Percentiles rank a stretch among this genome's conserved stretches.
phyloP scores from a whole-genome alignment of 495 filamentous ascomycete genomes.

The Paragyromitra xinjiangensis region DNA sequence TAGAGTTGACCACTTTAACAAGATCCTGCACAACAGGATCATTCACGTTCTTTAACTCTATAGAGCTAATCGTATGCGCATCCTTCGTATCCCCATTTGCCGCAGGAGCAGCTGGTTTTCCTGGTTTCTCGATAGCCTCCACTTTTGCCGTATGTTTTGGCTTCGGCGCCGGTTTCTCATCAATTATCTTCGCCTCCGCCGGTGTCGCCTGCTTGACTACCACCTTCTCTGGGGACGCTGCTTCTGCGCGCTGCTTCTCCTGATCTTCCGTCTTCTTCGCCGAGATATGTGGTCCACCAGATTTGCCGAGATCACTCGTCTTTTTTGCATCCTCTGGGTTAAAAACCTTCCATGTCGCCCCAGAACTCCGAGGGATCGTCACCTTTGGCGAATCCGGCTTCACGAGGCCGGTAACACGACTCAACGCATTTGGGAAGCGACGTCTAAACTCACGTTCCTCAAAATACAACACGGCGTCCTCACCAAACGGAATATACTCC shows the following conservation, averaged over 20 bases:
- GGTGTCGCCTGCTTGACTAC: conserved; percentile 56
- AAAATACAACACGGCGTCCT: conserved; percentile 94
- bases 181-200: conserved; percentile 56
- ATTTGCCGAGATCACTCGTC: conserved; percentile 51
- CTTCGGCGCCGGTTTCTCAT: conserved; percentile 52
- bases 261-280: conserved; percentile 30
- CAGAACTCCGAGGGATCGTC: conserved; percentile 84
- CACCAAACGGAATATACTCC: conserved; percentile 93
- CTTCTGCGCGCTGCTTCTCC: conserved; percentile 56
- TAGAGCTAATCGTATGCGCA: conserved; percentile 67
- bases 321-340: conserved; percentile 63
- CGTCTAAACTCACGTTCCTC: conserved; percentile 94
- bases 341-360: conserved; percentile 81
- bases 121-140: conserved; percentile 60
- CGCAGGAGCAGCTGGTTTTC: conserved; percentile 54
- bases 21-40: conserved; percentile 91
- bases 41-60: conserved; percentile 74
- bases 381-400: conserved; percentile 66
- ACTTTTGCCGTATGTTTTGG: conserved; percentile 43
- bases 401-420: conserved; percentile 59
- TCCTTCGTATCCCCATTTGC: background rate
- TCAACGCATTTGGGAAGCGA: conserved; percentile 80
- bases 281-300: conserved; percentile 52
- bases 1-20: conserved; percentile 93
- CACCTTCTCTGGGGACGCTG: conserved; percentile 50